Evolutionary conservation across 179 eudicot species (phyloP).

Genomic region (Silene vulgaris): DNA sequence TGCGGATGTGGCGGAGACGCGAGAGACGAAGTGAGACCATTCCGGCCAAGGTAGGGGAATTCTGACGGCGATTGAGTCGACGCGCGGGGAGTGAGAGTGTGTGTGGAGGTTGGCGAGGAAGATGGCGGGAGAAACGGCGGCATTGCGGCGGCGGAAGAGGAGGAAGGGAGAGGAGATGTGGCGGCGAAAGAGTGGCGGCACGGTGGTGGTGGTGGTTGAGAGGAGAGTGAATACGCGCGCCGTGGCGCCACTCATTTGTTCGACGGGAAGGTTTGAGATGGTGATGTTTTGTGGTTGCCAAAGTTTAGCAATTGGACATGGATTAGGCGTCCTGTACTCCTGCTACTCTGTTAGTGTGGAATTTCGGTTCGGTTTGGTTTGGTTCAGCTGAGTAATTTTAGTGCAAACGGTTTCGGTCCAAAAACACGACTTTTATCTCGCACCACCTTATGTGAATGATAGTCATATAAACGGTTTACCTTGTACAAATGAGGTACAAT

Average conservation of each 20-base stretch:
- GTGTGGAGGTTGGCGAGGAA: background rate
- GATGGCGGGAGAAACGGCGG: constrained; percentile 21
- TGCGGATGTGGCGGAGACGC: background rate
- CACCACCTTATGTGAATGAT: no score
- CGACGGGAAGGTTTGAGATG: no score
- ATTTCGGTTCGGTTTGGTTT: no score
- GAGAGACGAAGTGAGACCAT: constrained; percentile 8
- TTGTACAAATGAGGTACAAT: no score
- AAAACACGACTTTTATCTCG: no score
- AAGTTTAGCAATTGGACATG: background rate
- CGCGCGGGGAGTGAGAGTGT: constrained; percentile 16
- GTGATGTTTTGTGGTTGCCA: background rate
- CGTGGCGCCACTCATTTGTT: constrained; percentile 42
- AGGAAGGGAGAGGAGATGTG: constrained; percentile 25
- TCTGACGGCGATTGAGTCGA: constrained; percentile 16
- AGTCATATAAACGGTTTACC: no score
- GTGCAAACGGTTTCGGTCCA: no score
- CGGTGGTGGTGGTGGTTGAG: constrained; percentile 18
- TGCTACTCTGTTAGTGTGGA: no score
- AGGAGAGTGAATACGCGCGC: constrained; percentile 33
- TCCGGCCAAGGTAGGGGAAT: constrained; percentile 28
- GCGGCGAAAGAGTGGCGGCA: constrained; percentile 29
- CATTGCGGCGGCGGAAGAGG: constrained; percentile 18
- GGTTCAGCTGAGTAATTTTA: no score
- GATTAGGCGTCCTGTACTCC: background rate